Evolutionary conservation across 768 basidiomycete genomes (phyloP), one percentile per base, ranked within the genome.

Genomic region (Naganishia randhawae): DNA sequence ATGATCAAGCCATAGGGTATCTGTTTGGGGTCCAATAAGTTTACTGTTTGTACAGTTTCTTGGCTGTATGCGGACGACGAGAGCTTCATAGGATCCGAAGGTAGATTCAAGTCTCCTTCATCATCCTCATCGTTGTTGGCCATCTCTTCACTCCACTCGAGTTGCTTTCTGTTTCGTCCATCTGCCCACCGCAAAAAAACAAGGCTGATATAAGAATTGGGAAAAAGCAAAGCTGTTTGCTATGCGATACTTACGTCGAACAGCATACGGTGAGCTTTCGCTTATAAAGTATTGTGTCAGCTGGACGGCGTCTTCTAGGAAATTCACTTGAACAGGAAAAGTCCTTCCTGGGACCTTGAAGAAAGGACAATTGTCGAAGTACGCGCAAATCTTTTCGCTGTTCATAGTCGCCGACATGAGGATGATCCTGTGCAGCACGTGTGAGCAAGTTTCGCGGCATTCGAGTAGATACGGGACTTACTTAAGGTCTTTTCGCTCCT

Each of bases 351-450:
- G 94, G 32, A 99, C 90, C 68, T 88, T 86, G 14, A 98, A 83
- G 19, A 87, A 85, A 0, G 92, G 91, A 73, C 83, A 84, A 52
- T 86, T 86, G n/a, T 88, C 90, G 76, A 98, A 96, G 78, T 88
- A 97, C 16, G 80, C 81, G 13, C 93, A 90, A 45, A 98, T 86
- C 82, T 79, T 80, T 50, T 78, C 81, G 31, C 77, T 79, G 68
- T 99, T 92, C 29, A 96, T 83, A 0, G 96, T 99, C 0, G 96
- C 95, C 35, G 92, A 95, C 95, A 99, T 99, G 53, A 98, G 84
- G 17, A 97, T 86, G 45, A 99, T 86, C 27, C 57, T 61, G n/a
- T 7, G 16, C 16, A 1, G n/a, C 9, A 27, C 22, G 13, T 22
- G 80, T 93, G 66, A 32, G 19, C 7, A 1, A 17, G 61, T 68